A percentile compares a stretch with the other conserved stretches of the same genome.
phyloP scores from a whole-genome alignment of 2,329 filamentous ascomycete genomes.

The Colletotrichum spinosum region DNA sequence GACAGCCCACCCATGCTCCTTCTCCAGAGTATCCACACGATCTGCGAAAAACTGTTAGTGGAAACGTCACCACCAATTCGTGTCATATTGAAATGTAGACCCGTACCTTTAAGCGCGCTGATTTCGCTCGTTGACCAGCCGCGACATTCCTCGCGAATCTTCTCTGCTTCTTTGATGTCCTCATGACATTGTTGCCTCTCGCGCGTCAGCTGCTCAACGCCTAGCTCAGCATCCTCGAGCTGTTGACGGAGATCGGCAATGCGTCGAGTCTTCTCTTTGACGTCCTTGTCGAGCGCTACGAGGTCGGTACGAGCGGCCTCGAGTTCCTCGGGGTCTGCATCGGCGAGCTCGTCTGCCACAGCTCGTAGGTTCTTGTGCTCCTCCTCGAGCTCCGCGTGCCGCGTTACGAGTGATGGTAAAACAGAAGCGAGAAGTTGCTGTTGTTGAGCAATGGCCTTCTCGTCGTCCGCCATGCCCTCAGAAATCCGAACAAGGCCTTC shows the following conservation, averaged over 20 bases:
- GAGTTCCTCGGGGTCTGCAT: constrained; percentile 85
- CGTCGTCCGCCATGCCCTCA: constrained; percentile 81
- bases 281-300: constrained; percentile 71
- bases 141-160: constrained; percentile 85
- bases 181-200: constrained; percentile 76
- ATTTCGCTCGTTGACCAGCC: constrained; percentile 91
- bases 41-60: constrained; percentile 61
- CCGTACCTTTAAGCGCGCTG: constrained; percentile 77
- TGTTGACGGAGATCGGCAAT: constrained; percentile 76
- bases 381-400: constrained; percentile 69
- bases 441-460: constrained; percentile 73
- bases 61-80: no score
- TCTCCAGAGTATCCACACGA: constrained; percentile 74
- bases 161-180: constrained; percentile 86
- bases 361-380: constrained; percentile 77
- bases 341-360: constrained; percentile 79
- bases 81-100: no score
- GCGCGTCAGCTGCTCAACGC: constrained; percentile 71
- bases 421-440: constrained; percentile 75
- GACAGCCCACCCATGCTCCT: constrained; percentile 77
- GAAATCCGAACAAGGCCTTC: constrained; percentile 82
- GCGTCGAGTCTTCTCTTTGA: constrained; percentile 75
- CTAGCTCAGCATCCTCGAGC: constrained; percentile 73
- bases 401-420: constrained; percentile 73
- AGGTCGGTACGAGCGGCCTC: constrained; percentile 78